Base-by-base conservation (phyloP, 1,284 basidiomycete species). In the Irpex sp. region DNA sequence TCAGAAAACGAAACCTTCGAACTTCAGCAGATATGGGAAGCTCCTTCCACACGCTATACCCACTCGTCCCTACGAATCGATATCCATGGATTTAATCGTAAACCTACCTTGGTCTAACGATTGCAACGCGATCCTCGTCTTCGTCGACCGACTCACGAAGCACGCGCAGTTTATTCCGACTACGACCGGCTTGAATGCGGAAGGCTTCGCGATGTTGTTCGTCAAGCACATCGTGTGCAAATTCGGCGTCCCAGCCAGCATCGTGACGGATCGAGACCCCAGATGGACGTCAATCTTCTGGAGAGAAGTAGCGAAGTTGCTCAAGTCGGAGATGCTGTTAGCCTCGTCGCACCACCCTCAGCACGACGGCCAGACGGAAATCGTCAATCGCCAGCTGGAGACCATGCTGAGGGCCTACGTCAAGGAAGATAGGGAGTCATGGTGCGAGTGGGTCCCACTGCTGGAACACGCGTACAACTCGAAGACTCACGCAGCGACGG, bases 141-240 rank as follows among this genome's bases (percentile, higher is more conserved):
- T 45, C 10, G 39, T 45, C 12, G 39, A 45, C 39, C 2, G 39
- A 3, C 39, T 45, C 2, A 45, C 77, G n/a, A 80, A 80, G 65
- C 64, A 67, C 61, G 67, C 72, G 0, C 60, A 71, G 48, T 74
- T 79, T 56, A 71, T 78, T 7, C 74, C 75, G 0, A 68, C 68
- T 3, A 59, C 51, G 23, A 56, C 57, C 0, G 56, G 47, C 0
- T n/a, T 68, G 56, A 58, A 47, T n/a, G 57, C 58, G 9, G 54
- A 58, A 10, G 63, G 61, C 10, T 64, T 68, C 19, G 67, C 69
- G 2, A 3, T 42, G 10, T 19, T 69, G 28, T 69, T 72, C 57
- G 55, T 66, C 6, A 52, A 62, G 5, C 64, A 69, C 37, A 57
- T 69, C 19, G 60, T 63, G 8, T 57, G 37, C 19, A 49, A 60